Evolutionary conservation across 2,329 filamentous ascomycete genomes (phyloP).

Genomic region (Monosporascus ibericus): DNA sequence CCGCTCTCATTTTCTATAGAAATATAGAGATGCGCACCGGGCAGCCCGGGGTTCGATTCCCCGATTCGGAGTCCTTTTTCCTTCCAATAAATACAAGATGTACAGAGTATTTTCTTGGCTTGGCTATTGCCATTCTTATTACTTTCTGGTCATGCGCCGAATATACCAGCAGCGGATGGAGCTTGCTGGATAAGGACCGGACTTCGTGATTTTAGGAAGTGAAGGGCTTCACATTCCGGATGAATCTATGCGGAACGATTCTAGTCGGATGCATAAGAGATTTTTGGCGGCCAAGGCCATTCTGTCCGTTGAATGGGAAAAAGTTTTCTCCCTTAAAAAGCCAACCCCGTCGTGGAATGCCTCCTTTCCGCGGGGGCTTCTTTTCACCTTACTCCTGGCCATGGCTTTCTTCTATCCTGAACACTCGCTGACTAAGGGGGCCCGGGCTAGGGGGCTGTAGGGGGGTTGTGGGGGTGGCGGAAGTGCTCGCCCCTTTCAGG

Average conservation of each 20-base stretch:
- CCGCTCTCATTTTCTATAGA: too few relatives aligned
- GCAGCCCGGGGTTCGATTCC: slow-evolving; percentile 24
- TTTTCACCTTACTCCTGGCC: slow-evolving; percentile 2
- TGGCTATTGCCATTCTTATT: too few relatives aligned
- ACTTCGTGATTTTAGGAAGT: neutral
- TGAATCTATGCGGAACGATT: slow-evolving; percentile 64
- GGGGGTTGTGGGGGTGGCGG: too few relatives aligned
- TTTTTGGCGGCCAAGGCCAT: slow-evolving; percentile 33
- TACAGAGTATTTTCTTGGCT: too few relatives aligned
- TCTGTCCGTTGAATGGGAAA: slow-evolving; percentile 72
- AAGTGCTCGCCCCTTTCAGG: too few relatives aligned
- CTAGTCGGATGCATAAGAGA: slow-evolving; percentile 62
- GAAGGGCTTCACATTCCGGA: slow-evolving; percentile 53
- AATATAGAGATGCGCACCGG: neutral
- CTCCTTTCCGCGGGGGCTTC: slow-evolving; percentile 15
- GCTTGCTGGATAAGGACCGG: slow-evolving; percentile 53
- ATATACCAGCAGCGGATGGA: slow-evolving; percentile 52
- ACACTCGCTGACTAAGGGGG: too few relatives aligned
- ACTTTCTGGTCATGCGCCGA: slow-evolving; percentile 39
- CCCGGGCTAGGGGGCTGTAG: too few relatives aligned
- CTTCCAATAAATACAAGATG: too few relatives aligned
- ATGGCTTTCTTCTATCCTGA: neutral
- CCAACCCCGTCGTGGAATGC: slow-evolving; percentile 43
- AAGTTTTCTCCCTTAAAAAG: slow-evolving; percentile 63
- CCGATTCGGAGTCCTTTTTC: slow-evolving; percentile 16